Evolutionary conservation across 108 stramenopile species (phyloP).

Genomic region (Pseudonitzschia delicatissima): DNA sequence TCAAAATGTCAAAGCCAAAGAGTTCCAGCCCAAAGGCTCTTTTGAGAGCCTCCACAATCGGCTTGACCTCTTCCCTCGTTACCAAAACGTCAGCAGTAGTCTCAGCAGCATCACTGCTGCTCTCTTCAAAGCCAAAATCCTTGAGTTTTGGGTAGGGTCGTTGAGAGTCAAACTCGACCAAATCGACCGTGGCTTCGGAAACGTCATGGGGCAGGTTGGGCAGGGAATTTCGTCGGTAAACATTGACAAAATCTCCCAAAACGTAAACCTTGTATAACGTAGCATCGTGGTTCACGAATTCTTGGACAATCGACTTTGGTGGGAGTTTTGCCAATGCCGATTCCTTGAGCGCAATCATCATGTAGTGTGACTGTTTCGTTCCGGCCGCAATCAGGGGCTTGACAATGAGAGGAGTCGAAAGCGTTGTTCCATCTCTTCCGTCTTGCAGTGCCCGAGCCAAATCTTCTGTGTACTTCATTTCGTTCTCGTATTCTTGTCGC

Average conservation of each 20-base stretch:
- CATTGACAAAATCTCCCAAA: constrained; percentile 74
- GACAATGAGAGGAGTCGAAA: constrained; percentile 62
- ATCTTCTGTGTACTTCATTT: background rate
- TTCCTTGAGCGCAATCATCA: constrained; percentile 64
- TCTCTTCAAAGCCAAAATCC: constrained; percentile 60
- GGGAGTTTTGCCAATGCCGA: constrained; percentile 46
- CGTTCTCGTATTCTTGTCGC: background rate
- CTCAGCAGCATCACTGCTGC: background rate
- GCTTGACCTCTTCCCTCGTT: constrained; percentile 66
- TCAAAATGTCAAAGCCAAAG: constrained; percentile 86
- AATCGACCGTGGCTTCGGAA: constrained; percentile 13
- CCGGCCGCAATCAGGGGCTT: constrained; percentile 87
- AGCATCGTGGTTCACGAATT: constrained; percentile 83
- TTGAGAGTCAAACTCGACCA: constrained; percentile 86
- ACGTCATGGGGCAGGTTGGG: constrained; percentile 68
- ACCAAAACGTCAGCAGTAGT: constrained; percentile 16
- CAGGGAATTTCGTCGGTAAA: constrained; percentile 64
- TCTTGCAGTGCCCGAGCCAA: background rate
- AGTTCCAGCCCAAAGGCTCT: constrained; percentile 77
- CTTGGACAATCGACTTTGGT: constrained; percentile 50
- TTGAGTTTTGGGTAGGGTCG: constrained; percentile 72
- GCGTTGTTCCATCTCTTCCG: background rate
- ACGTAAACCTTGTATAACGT: constrained; percentile 87
- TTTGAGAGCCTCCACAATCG: constrained; percentile 63
- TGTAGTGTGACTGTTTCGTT: constrained; percentile 72